These are phyloP conservation scores for Tanozyma kutaoensis DNA, from an alignment of 805 yeast genomes.

Conservation along the genomic window DNA sequence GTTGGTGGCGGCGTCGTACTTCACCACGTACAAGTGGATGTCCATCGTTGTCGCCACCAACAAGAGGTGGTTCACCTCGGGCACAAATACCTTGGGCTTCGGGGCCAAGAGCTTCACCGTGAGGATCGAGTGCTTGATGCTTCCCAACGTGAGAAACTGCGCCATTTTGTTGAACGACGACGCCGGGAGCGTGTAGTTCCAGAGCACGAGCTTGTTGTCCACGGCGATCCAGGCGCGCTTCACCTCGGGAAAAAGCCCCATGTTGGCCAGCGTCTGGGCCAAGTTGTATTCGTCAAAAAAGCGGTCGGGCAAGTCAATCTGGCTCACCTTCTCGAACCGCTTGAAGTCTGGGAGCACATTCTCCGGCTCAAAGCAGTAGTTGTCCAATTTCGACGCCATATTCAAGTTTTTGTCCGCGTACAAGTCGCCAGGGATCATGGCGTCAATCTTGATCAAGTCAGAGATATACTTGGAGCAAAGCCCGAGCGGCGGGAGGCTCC, in stretches of 20 bases:
- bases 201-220: constrained; percentile 69
- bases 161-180: constrained; percentile 28
- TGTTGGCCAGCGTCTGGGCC: constrained; percentile 52
- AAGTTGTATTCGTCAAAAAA: constrained; percentile 61
- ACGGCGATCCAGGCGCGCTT: constrained; percentile 76
- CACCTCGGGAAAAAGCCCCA: constrained; percentile 77
- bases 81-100: constrained; percentile 66
- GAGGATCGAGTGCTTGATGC: constrained; percentile 62
- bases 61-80: constrained; percentile 57
- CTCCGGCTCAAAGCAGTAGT: constrained; percentile 40
- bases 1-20: constrained; percentile 28
- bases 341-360: constrained; percentile 39
- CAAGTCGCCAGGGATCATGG: constrained; percentile 41
- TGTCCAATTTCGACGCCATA: constrained; percentile 37
- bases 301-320: constrained; percentile 67
- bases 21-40: constrained; percentile 64
- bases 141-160: constrained; percentile 74
- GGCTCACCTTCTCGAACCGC: constrained; percentile 64
- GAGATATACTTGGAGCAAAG: constrained; percentile 55
- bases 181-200: constrained; percentile 61
- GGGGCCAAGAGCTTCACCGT: constrained; percentile 74
- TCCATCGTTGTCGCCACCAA: constrained; percentile 72
- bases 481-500: constrained; percentile 37
- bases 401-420: constrained; percentile 46
- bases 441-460: constrained; percentile 43